A percentile compares a stretch with the other conserved stretches of the same genome.
Conservation (phyloP, 495 filamentous ascomycete genomes). For the Trichocladium uniseriatum region DNA sequence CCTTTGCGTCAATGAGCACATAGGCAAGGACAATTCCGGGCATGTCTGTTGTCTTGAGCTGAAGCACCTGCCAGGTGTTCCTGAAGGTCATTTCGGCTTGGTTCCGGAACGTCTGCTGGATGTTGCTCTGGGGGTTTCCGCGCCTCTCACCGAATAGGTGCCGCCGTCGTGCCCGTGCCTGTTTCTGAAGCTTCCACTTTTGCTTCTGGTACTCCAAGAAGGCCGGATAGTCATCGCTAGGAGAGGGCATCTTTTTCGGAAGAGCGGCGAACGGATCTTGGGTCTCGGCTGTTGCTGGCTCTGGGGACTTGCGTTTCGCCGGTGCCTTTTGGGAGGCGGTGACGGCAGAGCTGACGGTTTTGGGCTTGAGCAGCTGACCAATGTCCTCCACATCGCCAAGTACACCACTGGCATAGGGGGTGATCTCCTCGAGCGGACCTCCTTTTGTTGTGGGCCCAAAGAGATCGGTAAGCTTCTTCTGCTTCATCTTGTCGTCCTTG, state of each 20-base stretch:
- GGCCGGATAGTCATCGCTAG: conserved; percentile 75
- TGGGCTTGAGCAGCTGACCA: conserved; percentile 59
- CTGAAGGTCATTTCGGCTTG: conserved; percentile 82
- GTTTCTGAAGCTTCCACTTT: conserved; percentile 98
- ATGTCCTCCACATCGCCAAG: conserved; percentile 81
- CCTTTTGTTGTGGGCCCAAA: conserved; percentile 56
- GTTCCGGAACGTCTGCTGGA: conserved; percentile 82
- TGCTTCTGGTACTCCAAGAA: conserved; percentile 95
- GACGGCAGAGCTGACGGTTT: conserved; percentile 51
- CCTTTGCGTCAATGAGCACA: conserved; percentile 85
- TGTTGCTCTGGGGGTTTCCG: conserved; percentile 56
- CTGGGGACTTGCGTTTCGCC: conserved; percentile 71
- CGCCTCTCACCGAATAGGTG: conserved; percentile 87
- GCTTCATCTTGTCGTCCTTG: conserved; percentile 95
- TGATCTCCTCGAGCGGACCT: conserved; percentile 57
- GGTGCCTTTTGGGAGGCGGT: conserved; percentile 34
- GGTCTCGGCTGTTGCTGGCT: conserved; percentile 45
- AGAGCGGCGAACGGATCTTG: conserved; percentile 76
- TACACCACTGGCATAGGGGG: conserved; percentile 42
- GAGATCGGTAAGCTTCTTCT: conserved; percentile 95
- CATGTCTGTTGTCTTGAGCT: conserved; percentile 66
- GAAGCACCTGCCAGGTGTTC: conserved; percentile 89
- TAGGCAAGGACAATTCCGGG: conserved; percentile 83
- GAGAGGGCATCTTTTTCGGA: conserved; percentile 75
- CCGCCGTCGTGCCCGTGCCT: conserved; percentile 74